A percentile compares a stretch with the other conserved stretches of the same genome.
Evolutionary conservation across 306 rosid species (phyloP).

Genomic region (Alnus glutinosa): DNA sequence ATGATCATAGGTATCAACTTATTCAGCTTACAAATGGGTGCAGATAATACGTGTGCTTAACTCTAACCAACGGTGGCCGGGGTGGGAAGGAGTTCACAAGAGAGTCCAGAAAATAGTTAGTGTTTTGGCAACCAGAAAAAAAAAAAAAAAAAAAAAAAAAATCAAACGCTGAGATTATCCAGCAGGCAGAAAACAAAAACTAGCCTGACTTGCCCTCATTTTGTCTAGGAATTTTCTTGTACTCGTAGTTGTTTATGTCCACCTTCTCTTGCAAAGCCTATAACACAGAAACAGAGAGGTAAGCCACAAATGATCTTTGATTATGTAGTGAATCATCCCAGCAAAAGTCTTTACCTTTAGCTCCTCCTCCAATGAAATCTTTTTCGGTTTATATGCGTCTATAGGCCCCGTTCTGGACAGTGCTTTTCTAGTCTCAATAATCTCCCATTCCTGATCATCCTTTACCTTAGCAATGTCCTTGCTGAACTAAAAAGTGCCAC

Average conservation of each 20-base stretch:
- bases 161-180: not conserved
- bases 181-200: conserved; percentile 10
- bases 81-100: not conserved
- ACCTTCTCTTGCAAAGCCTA: conserved; percentile 73
- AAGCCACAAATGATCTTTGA: conserved; percentile 16
- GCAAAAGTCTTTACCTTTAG: conserved; percentile 53
- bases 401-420: conserved; percentile 77
- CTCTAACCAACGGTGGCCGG: too few relatives aligned
- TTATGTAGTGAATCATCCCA: conserved; percentile 2
- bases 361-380: conserved; percentile 67
- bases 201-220: conserved; percentile 45
- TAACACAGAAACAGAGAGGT: conserved; percentile 19
- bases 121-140: not conserved
- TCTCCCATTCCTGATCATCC: conserved; percentile 93
- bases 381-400: conserved; percentile 69
- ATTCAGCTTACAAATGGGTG: too few relatives aligned
- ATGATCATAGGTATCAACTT: too few relatives aligned
- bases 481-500: conserved; percentile 46
- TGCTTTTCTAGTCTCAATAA: conserved; percentile 70
- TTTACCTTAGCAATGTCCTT: conserved; percentile 84
- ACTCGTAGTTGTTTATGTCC: conserved; percentile 68
- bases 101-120: not conserved
- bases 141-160: not conserved
- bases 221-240: conserved; percentile 74
- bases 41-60: too few relatives aligned